Base-by-base conservation (phyloP, 768 basidiomycete species). In the Leccinum uliginosum region DNA sequence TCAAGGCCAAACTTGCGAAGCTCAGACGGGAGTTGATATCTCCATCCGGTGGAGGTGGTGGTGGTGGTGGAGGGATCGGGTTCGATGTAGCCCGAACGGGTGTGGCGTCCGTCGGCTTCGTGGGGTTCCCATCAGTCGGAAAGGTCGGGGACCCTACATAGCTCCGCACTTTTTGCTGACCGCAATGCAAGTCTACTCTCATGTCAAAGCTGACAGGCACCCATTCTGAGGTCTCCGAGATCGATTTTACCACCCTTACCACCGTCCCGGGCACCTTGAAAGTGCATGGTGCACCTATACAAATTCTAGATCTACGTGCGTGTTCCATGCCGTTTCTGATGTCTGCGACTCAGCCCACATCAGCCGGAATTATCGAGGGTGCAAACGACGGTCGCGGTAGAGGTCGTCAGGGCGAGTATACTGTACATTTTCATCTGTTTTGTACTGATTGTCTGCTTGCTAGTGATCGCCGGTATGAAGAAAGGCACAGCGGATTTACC, bases 71-170 rank as follows among this genome's bases (percentile, higher is more conserved):
- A 1, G 96, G 95, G 27, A 62, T 93, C 11, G 97, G 97, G 44
- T 99, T 99, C 77, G 97, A 99, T 80, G 97, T 99, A 35, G 96
- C 96, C 43, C 82, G 93, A 71, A 99, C 97, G 17, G 97, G 97
- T 71, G 89, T 99, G 64, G 97, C 96, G 19, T 93, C 94, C 27
- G 94, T 98, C 29, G 95, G 95, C 29, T 97, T 96, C 67, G 86
- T 88, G 45, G 87, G 90, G 24, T 89, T 94, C 70, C 93, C 93
- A 21, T 94, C 92, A n/a, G 93, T 95, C 15, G 93, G 93, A 73
- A 95, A 95, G 83, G 93, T 87, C 50, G 51, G 21, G 21, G 15
- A 30, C 50, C 50, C 56, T 62, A 8, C 43, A 48, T 51, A 54
- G 56, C 54, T 55, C 56, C 53, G 14, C 23, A 34, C 44, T 23